Base-by-base conservation (phyloP, 371 early-diverging fungal genomes). In the Syncephalastrum racemosum region DNA sequence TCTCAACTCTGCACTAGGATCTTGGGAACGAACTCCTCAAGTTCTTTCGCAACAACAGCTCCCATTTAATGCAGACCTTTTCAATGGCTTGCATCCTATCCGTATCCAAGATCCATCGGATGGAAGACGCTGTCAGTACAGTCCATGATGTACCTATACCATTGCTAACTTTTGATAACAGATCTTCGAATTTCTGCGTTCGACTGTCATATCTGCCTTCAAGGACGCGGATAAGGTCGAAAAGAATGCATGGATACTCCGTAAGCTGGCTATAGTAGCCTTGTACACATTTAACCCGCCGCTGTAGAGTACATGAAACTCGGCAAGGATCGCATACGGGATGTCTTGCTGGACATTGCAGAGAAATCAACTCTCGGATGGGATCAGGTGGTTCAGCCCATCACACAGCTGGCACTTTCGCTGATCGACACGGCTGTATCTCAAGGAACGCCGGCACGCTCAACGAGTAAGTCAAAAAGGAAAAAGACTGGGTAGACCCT, bases 321-420 rank as follows among this genome's bases (percentile, higher is more conserved):
- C 4, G 62, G 66, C 22, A 53, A 19, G 7, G 40, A 50, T 18
- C 31, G 22, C 10, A 43, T 64, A 16, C 50, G 54, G 23, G 20
- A 58, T 16, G 59, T 64, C 2, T 46, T 75, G 3, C 24, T 72
- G 13, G 63, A 66, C 25, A 66, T 76, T 25, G 60, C 60, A 31
- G 74, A 74, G 15, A 79, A 71, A 47, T 74, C 85, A 2, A 75
- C 80, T 4, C 74, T 70, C 19, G 87, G 83, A 6, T 71, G 84
- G 77, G 87, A 86, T 58, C 85, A 86, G 50, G 71, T 83, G 3
- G 79, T 81, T 10, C 87, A 85, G 27, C 81, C 82, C 23, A 57
- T 84, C 19, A 79, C 79, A 10, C 82, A 82, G 43, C 65, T 84
- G 14, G 77, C 79, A 5, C 66, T 84, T 24, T 52, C 80, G 10